Evolutionary conservation across 2,329 filamentous ascomycete species (phyloP), one percentile per base, ranked within the genome.

Genomic region (Canariomyces notabilis): DNA sequence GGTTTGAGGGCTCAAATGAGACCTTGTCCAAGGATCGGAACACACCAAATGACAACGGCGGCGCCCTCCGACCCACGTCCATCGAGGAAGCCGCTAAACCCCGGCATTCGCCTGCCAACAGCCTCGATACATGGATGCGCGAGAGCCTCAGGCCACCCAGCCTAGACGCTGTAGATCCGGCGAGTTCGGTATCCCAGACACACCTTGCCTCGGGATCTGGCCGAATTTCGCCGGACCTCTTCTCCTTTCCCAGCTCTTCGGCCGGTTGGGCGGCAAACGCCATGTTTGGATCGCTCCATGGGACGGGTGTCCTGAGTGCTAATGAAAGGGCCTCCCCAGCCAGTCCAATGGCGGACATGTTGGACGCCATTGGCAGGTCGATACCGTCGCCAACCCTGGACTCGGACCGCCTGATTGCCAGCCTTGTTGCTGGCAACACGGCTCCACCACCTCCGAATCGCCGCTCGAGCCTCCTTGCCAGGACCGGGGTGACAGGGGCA

Each of bases 71-170:
- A 5, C 26, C 26, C 26, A 71, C 67, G 37, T 53, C 63, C 1
- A 64, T 66, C 29, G 64, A 64, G 4, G 68, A 68, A 31, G 62
- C 64, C 6, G 65, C 65, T 16, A 68, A 71, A 14, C 67, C 65
- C n/a, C 67, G 70, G 15, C 44, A 48, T 21, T 77, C 74, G 2
- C 58, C 71, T 3, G 64, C 71, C 1, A 77, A 74, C 1, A 76
- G 71, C 49, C 67, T 76, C 5, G 78, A 81, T 44, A 76, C 77
- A 19, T 82, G 77, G 77, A 70, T 81, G 63, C 71, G 70, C 6
- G 75, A 78, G 58, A 75, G 74, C 43, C 61, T 69, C 23, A 73
- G 73, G 37, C 68, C 72, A 1, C 59, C 61, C 0, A 58, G 55
- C 1, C 57, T 58, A 6, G 50, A 55, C n/a, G 49, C 40, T 1